Evolutionary conservation across 1,284 basidiomycete species (phyloP).

Genomic region (Rhodotorula sp.): DNA sequence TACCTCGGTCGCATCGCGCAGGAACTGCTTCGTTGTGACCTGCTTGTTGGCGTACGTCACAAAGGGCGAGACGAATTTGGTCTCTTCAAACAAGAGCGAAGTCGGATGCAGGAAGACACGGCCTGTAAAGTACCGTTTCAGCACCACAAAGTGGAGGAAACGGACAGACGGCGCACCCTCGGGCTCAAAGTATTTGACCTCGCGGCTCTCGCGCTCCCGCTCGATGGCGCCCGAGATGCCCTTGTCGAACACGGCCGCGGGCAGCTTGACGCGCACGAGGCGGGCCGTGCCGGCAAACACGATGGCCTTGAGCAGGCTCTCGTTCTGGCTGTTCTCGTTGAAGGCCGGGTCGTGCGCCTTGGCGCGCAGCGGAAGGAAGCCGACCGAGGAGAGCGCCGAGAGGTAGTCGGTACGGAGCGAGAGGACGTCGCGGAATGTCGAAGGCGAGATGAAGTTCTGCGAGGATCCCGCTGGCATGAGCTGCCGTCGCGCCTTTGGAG

Average conservation of each 20-base stretch:
- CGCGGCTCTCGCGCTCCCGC: conserved; percentile 76
- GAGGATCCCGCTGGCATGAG: neutral
- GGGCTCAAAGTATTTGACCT: conserved; percentile 74
- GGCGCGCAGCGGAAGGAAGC: conserved; percentile 56
- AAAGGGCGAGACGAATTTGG: conserved; percentile 72
- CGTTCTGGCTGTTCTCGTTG: conserved; percentile 55
- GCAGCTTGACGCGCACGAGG: conserved; percentile 64
- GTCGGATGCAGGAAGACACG: conserved; percentile 81
- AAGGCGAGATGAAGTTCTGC: conserved; percentile 78
- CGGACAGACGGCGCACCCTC: conserved; percentile 40
- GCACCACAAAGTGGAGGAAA: no score
- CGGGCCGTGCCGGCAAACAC: conserved; percentile 65
- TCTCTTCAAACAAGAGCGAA: conserved; percentile 75
- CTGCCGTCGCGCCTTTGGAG: neutral
- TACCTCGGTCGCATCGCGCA: conserved; percentile 86
- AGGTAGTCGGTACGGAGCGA: conserved; percentile 77
- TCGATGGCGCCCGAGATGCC: conserved; percentile 76
- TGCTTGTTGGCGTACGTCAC: conserved; percentile 80
- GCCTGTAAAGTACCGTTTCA: conserved; percentile 43
- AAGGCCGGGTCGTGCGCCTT: conserved; percentile 18
- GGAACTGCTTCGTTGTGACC: conserved; percentile 78
- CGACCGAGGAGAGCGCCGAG: conserved; percentile 68
- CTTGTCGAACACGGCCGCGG: conserved; percentile 75
- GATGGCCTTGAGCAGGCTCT: conserved; percentile 75
- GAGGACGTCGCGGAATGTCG: conserved; percentile 76